Percentiles rank a stretch among this genome's conserved stretches.
Evolutionary conservation across 495 filamentous ascomycete species (phyloP).

Genomic region (Hypoxylon subgilvum): DNA sequence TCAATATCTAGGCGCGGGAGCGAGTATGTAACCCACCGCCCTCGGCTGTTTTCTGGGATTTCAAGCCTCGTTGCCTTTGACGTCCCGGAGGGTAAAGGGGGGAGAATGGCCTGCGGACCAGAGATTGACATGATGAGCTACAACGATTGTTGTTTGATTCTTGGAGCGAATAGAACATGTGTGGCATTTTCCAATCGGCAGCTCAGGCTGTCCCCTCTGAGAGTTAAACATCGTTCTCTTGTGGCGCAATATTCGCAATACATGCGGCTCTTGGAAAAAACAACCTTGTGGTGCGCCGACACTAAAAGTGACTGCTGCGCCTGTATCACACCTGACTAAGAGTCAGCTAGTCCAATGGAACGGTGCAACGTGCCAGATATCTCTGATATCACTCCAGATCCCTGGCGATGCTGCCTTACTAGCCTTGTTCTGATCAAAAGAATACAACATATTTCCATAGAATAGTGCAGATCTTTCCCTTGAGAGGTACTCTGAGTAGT

Average conservation of each 20-base stretch:
- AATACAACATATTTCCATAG: too few species aligned
- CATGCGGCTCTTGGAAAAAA: conserved; percentile 1
- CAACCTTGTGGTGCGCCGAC: not conserved
- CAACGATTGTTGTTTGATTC: not conserved
- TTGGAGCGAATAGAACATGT: not conserved
- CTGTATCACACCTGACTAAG: too few species aligned
- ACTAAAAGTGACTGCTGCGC: too few species aligned
- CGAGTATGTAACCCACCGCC: not conserved
- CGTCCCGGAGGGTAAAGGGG: not conserved
- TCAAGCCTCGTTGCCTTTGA: not conserved
- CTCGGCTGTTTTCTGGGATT: not conserved
- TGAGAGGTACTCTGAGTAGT: not conserved
- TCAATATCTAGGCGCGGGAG: not conserved
- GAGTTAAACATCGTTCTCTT: not conserved
- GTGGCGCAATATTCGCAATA: not conserved
- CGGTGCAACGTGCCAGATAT: not conserved
- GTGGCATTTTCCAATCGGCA: not conserved
- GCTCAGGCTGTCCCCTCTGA: not conserved
- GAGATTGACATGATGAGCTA: not conserved
- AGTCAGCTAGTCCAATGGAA: not conserved
- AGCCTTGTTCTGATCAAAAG: too few species aligned
- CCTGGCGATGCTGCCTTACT: not conserved
- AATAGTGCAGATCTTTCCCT: not conserved
- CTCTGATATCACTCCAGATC: too few species aligned
- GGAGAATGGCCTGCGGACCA: not conserved